These are phyloP conservation scores for Ceratocystis smalleyi DNA, from an alignment of 2,329 filamentous ascomycete species.

Conservation along the genomic window DNA sequence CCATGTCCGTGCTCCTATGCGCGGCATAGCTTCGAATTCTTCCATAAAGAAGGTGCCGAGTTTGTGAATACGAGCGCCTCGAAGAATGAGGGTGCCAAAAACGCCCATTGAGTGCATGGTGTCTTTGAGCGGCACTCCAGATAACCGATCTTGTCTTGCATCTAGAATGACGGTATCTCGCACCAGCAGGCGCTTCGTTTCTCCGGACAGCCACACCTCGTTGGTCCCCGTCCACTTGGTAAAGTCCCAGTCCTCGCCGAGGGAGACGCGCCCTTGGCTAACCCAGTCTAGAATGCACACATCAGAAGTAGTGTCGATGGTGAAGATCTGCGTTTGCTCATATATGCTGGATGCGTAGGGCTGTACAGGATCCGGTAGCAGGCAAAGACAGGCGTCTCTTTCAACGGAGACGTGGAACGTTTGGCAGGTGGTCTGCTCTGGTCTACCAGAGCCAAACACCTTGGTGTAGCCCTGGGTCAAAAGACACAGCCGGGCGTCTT, in stretches of 20 bases:
- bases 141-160: constrained; percentile 30
- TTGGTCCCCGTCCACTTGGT: constrained; percentile 67
- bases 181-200: constrained; percentile 46
- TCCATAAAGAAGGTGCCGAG: constrained; percentile 60
- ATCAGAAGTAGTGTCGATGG: constrained; percentile 39
- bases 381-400: constrained; percentile 39
- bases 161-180: constrained; percentile 71
- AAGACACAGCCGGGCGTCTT: constrained; percentile 49
- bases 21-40: constrained; percentile 62
- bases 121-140: constrained; percentile 31
- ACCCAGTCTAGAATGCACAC: constrained; percentile 90
- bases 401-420: constrained; percentile 36
- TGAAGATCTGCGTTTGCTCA: constrained; percentile 68
- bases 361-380: constrained; percentile 83
- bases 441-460: constrained; percentile 65
- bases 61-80: constrained; percentile 51
- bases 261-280: constrained; percentile 66
- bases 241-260: constrained; percentile 81
- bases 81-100: constrained; percentile 71
- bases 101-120: constrained; percentile 63
- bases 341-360: constrained; percentile 77
- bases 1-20: constrained; percentile 67
- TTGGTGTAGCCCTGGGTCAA: constrained; percentile 77
- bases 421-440: constrained; percentile 42
- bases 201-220: constrained; percentile 53